Conservation (phyloP, 768 basidiomycete species). For the Gautieria morchelliformis region DNA sequence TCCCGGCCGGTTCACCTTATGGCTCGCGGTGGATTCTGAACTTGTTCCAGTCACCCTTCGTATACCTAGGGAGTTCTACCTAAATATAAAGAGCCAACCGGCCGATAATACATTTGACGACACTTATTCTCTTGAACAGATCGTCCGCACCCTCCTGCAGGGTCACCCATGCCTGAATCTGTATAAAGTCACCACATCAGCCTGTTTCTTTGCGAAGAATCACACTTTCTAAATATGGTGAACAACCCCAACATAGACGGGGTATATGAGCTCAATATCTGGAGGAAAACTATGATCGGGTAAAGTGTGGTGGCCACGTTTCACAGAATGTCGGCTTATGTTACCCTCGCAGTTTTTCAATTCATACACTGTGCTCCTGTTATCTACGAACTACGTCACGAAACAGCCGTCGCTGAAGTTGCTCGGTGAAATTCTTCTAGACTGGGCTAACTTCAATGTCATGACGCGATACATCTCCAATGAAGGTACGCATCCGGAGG, state of each 20-base stretch:
- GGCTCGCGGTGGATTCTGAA: constrained; percentile 76
- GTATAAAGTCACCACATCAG: constrained; percentile 74
- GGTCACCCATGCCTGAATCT: constrained; percentile 69
- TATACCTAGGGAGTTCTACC: constrained; percentile 86
- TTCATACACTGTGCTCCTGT: constrained; percentile 86
- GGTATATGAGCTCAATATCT: constrained; percentile 93
- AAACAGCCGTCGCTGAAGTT: constrained; percentile 98
- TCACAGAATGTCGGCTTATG: neutral
- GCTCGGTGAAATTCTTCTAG: constrained; percentile 93
- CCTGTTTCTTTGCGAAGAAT: constrained; percentile 71
- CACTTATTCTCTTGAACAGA: constrained; percentile 57
- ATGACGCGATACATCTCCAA: constrained; percentile 97
- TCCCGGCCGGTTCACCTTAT: constrained; percentile 77
- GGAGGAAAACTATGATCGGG: constrained; percentile 94
- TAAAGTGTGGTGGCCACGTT: constrained; percentile 30
- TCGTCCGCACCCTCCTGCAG: constrained; percentile 70
- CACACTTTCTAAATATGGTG: constrained; percentile 85
- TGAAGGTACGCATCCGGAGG: constrained; percentile 31
- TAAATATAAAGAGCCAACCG: constrained; percentile 72
- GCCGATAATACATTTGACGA: constrained; percentile 47
- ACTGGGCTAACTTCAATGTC: constrained; percentile 95
- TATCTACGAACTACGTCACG: constrained; percentile 97
- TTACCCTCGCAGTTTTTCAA: constrained; percentile 72
- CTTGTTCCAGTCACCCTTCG: constrained; percentile 75
- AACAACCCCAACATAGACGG: constrained; percentile 94